These are phyloP conservation scores for Euphorbia schlechtendalii DNA, from an alignment of 441 rosid genomes.

Conservation along the genomic window DNA sequence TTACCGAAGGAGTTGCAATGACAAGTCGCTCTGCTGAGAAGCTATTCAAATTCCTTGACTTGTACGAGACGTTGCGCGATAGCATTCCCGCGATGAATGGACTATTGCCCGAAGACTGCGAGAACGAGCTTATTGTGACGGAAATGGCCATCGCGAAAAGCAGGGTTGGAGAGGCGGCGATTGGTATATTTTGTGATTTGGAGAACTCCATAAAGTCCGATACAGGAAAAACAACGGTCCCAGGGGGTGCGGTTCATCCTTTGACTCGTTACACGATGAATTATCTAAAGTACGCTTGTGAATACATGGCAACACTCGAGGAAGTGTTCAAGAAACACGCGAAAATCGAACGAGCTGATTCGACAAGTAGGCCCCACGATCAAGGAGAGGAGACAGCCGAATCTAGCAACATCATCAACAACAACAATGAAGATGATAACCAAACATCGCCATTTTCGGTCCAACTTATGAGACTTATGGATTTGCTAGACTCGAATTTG, in stretches of 20 bases:
- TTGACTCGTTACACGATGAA: too few species aligned
- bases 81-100: slow-evolving; percentile 31
- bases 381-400: too few species aligned
- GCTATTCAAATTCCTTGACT: slow-evolving; percentile 74
- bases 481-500: slow-evolving; percentile 49
- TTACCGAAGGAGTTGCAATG: slow-evolving; percentile 71
- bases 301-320: slow-evolving; percentile 69
- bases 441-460: slow-evolving; percentile 50
- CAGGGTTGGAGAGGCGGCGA: slow-evolving; percentile 65
- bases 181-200: slow-evolving; percentile 57
- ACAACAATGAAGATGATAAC: too few species aligned
- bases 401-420: too few species aligned
- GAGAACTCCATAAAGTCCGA: slow-evolving; percentile 73
- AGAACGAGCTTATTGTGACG: slow-evolving; percentile 41
- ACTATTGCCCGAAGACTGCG: slow-evolving; percentile 36
- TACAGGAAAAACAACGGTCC: slow-evolving; percentile 58
- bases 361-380: too few species aligned
- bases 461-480: slow-evolving; percentile 60
- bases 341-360: slow-evolving; percentile 55
- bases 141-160: slow-evolving; percentile 44
- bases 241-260: slow-evolving; percentile 91
- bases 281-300: too few species aligned
- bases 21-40: slow-evolving; percentile 67
- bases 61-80: slow-evolving; percentile 70
- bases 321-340: slow-evolving; percentile 66